Conservation (phyloP, 257 asterid species). For the Lavandula angustifolia region DNA sequence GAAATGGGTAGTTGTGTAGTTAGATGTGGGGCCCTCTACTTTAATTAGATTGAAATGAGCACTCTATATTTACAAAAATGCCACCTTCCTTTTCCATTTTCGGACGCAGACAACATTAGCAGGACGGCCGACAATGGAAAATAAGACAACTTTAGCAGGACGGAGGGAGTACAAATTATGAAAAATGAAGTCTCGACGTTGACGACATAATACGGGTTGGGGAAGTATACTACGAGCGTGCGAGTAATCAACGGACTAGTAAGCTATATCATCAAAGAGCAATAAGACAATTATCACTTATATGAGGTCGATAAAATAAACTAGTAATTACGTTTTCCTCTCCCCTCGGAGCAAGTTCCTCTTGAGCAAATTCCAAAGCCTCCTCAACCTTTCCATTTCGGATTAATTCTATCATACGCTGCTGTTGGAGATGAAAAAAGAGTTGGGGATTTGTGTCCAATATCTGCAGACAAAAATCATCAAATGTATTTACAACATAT, state of each 20-base stretch:
- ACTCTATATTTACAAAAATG: no score
- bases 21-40: no score
- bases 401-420: slow-evolving; percentile 76
- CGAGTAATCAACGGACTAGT: slow-evolving; percentile 2
- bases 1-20: no score
- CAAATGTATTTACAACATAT: not conserved
- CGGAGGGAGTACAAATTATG: not conserved
- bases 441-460: slow-evolving; percentile 82
- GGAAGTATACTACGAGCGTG: not conserved
- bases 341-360: slow-evolving; percentile 93
- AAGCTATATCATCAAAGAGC: not conserved
- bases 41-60: no score
- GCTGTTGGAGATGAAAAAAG: slow-evolving; percentile 89
- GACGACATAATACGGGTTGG: not conserved
- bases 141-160: no score
- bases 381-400: slow-evolving; percentile 70
- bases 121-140: no score
- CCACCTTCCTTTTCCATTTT: no score
- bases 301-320: slow-evolving; percentile 10
- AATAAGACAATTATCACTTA: not conserved
- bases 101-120: no score
- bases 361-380: slow-evolving; percentile 91
- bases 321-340: slow-evolving; percentile 70
- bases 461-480: slow-evolving; percentile 56
- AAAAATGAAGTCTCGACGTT: not conserved